These are phyloP conservation scores for Tephrocybe sp. DNA, from an alignment of 768 basidiomycete species.

Conservation along the genomic window DNA sequence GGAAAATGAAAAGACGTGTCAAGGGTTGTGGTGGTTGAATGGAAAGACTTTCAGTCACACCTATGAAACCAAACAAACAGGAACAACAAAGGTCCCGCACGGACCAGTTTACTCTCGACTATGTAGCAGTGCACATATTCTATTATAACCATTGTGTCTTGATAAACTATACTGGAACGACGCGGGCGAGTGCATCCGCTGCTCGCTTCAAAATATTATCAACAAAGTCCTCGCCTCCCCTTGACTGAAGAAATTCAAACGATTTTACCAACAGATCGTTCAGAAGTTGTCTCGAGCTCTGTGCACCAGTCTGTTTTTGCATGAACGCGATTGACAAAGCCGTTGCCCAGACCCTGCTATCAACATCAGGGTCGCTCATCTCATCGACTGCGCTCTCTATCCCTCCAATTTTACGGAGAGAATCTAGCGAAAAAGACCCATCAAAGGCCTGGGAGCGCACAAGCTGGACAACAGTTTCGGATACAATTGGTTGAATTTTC, in stretches of 20 bases:
- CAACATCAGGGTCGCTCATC: constrained; percentile 25
- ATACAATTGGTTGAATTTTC: constrained; percentile 2
- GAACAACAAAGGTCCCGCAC: constrained; percentile 26
- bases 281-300: constrained; percentile 31
- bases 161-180: background rate
- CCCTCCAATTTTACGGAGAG: constrained; percentile 35
- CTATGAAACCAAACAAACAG: constrained; percentile 23
- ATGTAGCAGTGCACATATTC: too few relatives aligned
- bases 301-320: constrained; percentile 32
- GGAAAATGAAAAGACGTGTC: constrained; percentile 15
- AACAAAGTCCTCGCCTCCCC: constrained; percentile 10
- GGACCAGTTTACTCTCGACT: too few relatives aligned
- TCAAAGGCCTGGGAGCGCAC: constrained; percentile 39
- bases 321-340: constrained; percentile 45
- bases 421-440: constrained; percentile 42
- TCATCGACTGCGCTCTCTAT: constrained; percentile 25
- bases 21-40: constrained; percentile 23
- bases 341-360: constrained; percentile 45
- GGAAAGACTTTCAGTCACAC: constrained; percentile 16
- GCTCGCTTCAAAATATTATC: constrained; percentile 18
- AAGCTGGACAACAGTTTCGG: constrained; percentile 30
- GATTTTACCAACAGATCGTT: constrained; percentile 41
- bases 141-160: too few relatives aligned
- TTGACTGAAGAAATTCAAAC: constrained; percentile 30
- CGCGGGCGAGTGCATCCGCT: background rate